A percentile compares a stretch with the other conserved stretches of the same genome.
Evolutionary conservation across 2,329 filamentous ascomycete species (phyloP).

Genomic region (Colletotrichum spinosum): DNA sequence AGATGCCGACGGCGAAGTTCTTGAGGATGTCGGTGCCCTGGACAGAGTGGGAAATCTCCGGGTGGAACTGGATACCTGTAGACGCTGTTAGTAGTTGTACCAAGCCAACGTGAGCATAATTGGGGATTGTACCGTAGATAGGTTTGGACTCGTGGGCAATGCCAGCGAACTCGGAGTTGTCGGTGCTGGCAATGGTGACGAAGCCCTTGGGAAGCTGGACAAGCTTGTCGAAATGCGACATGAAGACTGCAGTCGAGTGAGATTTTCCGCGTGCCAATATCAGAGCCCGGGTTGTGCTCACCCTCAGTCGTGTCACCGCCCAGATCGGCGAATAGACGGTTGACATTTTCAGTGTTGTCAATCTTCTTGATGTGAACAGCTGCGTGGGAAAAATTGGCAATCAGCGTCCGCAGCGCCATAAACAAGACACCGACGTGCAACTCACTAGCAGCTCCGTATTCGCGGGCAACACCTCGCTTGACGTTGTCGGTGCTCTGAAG

Average conservation of each 20-base stretch:
- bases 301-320: constrained; percentile 71
- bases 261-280: background rate
- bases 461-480: constrained; percentile 37
- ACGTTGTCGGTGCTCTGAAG: constrained; percentile 63
- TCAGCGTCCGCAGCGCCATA: no score
- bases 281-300: constrained; percentile 17
- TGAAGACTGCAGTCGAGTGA: constrained; percentile 66
- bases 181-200: constrained; percentile 77
- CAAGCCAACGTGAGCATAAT: background rate
- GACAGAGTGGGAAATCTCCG: constrained; percentile 73
- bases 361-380: constrained; percentile 71
- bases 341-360: constrained; percentile 67
- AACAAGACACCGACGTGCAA: no score
- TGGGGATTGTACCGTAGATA: constrained; percentile 68
- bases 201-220: constrained; percentile 79
- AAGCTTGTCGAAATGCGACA: constrained; percentile 93
- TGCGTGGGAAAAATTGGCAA: constrained; percentile 21
- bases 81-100: constrained; percentile 23
- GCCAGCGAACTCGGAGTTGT: constrained; percentile 82
- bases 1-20: constrained; percentile 90
- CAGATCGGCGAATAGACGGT: constrained; percentile 82
- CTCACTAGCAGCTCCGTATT: constrained; percentile 28
- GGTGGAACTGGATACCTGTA: constrained; percentile 84
- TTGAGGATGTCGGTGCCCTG: constrained; percentile 76
- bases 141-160: constrained; percentile 79